These are phyloP conservation scores for Nemania bipapillata DNA, from an alignment of 2,329 filamentous ascomycete genomes.

Conservation along the genomic window DNA sequence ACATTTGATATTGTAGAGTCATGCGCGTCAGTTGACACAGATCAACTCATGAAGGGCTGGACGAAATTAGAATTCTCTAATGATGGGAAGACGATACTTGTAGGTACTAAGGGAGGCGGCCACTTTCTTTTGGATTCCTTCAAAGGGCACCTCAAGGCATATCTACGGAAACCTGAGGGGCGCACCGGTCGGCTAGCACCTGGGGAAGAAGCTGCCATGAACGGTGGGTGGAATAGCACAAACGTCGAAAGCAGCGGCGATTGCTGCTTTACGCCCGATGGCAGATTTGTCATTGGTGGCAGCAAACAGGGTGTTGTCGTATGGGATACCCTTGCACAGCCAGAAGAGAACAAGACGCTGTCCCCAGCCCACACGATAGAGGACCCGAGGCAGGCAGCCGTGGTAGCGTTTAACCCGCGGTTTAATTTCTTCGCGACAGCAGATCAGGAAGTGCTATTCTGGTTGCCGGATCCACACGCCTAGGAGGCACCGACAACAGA, in stretches of 20 bases:
- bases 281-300: slow-evolving; percentile 87
- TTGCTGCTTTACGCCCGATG: slow-evolving; percentile 89
- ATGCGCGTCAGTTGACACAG: slow-evolving; percentile 60
- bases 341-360: slow-evolving; percentile 67
- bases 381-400: slow-evolving; percentile 74
- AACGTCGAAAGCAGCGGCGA: slow-evolving; percentile 74
- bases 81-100: slow-evolving; percentile 85
- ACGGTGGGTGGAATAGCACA: slow-evolving; percentile 58
- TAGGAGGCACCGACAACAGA: slow-evolving; percentile 45
- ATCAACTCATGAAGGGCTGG: slow-evolving; percentile 77
- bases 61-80: slow-evolving; percentile 95
- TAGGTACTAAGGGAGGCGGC: slow-evolving; percentile 84
- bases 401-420: slow-evolving; percentile 88
- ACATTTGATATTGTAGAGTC: slow-evolving; percentile 80
- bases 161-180: slow-evolving; percentile 69
- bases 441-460: slow-evolving; percentile 83
- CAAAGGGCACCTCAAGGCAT: slow-evolving; percentile 80
- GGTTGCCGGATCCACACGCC: slow-evolving; percentile 75
- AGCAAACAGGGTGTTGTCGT: slow-evolving; percentile 77
- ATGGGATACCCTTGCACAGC: slow-evolving; percentile 79
- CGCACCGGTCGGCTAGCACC: slow-evolving; percentile 62
- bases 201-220: slow-evolving; percentile 60
- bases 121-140: slow-evolving; percentile 97
- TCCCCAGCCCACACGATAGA: slow-evolving; percentile 72
- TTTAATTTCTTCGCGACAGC: slow-evolving; percentile 93